Conservation (phyloP, 164 flowering plant genomes). For the Magnolia officinalis region DNA sequence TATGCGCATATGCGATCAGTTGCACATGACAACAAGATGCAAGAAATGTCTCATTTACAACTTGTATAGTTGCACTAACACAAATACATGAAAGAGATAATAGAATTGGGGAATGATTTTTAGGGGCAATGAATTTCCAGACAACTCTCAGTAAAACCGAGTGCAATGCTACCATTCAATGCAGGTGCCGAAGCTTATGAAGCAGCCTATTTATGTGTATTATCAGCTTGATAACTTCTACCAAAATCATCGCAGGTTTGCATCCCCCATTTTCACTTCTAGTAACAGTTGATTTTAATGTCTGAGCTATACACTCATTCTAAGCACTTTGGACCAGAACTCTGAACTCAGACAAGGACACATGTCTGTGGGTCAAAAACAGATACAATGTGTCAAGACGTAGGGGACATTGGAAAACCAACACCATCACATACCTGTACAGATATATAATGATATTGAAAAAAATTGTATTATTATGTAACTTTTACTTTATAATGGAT, state of each 20-base stretch:
- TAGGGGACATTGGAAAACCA: too few species aligned
- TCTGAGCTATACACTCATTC: background rate
- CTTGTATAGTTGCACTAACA: too few species aligned
- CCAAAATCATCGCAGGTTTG: slow-evolving; percentile 80
- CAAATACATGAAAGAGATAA: too few species aligned
- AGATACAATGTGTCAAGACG: background rate
- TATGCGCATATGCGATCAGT: too few species aligned
- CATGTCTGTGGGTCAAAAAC: background rate
- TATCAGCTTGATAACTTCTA: slow-evolving; percentile 82
- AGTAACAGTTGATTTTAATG: background rate
- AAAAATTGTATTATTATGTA: background rate
- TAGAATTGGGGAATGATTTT: too few species aligned
- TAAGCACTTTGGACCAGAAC: background rate
- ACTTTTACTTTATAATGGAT: background rate
- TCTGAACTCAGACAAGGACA: background rate
- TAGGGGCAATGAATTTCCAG: too few species aligned
- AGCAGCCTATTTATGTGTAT: slow-evolving; percentile 66
- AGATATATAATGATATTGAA: background rate
- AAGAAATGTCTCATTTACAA: too few species aligned
- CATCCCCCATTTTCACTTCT: background rate
- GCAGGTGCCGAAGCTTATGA: slow-evolving; percentile 73
- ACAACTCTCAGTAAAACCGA: background rate
- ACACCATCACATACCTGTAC: too few species aligned
- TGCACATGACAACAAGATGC: too few species aligned
- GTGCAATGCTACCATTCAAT: background rate